Evolutionary conservation across 164 flowering plant genomes (phyloP), one percentile per base, ranked within the genome.

Genomic region (Stephania cephalantha): DNA sequence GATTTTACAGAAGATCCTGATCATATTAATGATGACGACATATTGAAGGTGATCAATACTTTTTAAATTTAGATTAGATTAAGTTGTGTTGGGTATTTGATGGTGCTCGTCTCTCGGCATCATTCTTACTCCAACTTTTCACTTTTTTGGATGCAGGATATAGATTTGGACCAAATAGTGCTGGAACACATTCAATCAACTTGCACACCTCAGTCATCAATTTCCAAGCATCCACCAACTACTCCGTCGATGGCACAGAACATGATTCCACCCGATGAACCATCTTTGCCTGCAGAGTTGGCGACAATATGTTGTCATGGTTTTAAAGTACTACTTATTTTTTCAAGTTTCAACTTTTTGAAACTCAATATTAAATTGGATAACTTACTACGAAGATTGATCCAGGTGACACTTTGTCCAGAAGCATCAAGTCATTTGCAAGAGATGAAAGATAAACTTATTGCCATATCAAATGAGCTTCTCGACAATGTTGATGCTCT

Each of bases 81-180:
- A 12, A 17, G 66, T 29, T 58, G 9, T 74, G 22, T 71, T 12
- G 45, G 18, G 20, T 45, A 13, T 65, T 53, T 35, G 29, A 50
- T 44, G 44, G 42, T 66, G 69, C 35, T 29, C 5, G 30, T 25
- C 6, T 66, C 69, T 66, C 15, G 5, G 15, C 15, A 17, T 29
- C 25, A 29, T 61, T 20, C 22, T 18, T 61, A 18, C 66, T 61
- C 20, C 66, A 10, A 25, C 7, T 52, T 18, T 64, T 48, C 64
- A 42, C 45, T 20, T 80, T 66, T 35, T 83, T 73, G 76, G 67
- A 77, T 81, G 70, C 88, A 95, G 98, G 80, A 82, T 82, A 86
- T 95, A 76, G 98, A 95, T 79, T 88, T 95, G 71, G 99, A 95
- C 81, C 97, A 92, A 83, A 91, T 95, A 74, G 90, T 91, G 61